Base-by-base conservation (phyloP, 2,329 filamentous ascomycete species). In the Fusarium sp. region DNA sequence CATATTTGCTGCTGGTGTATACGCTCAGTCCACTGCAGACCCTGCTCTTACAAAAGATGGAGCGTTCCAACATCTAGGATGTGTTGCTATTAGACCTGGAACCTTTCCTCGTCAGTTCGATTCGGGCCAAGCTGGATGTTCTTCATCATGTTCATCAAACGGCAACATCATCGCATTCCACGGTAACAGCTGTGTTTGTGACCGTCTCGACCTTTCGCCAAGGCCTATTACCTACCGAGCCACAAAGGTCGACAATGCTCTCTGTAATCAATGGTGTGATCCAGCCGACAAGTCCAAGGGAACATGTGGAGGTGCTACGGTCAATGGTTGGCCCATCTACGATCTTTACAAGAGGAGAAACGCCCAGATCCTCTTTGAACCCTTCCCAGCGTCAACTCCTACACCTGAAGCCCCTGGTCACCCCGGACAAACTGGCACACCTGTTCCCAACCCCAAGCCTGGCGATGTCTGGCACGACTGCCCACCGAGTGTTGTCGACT, bases 281-380 rank as follows among this genome's bases (percentile, higher is more conserved):
- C 64, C 59, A 8, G 39, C 49, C 24, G 67, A 71, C 9, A 71
- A 38, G 22, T 57, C 64, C 13, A 65, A 65, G 13, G 67, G 67
- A 24, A 69, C 67, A 5, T 71, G 67, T 13, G 67, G 67, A 42
- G 67, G 67, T 8, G 59, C 58, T 8, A 62, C 52, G 8, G 46
- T 53, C n/a, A 64, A 38, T 8, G 67, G 67, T 38, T 65, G 64
- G 62, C 67, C 64, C 5, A 56, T 69, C 19, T 71, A 71, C 43
- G 67, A 70, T 39, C 52, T 70, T 3, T 70, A 70, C 49, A 70
- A 69, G 60, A 62, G 67, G n/a, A 62, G 54, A 31, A 62, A 70
- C 21, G 67, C 67, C 2, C 56, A 36, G 7, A 56, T 71, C 34
- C 24, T 65, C 28, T 70, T 61, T 24, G 64, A 52, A 15, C 17